Evolutionary conservation across 768 basidiomycete species (phyloP), one percentile per base, ranked within the genome.

Genomic region (Podaxis sp.): DNA sequence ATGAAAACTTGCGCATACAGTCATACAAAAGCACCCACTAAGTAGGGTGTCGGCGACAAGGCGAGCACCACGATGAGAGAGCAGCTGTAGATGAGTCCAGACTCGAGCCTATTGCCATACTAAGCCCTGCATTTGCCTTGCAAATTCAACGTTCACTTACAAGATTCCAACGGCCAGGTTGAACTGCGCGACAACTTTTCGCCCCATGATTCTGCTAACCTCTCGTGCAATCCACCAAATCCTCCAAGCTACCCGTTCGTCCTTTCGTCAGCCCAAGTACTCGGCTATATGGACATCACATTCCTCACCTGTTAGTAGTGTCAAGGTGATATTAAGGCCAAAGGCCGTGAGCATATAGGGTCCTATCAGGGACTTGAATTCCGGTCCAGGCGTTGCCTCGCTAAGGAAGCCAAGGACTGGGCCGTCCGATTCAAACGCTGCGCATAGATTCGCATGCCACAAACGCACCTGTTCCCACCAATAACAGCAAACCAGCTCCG

Each of bases 261-360:
- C 33, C 33, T 9, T 33, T 33, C 33, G 8, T 24, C n/a, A 11
- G 33, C 59, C 15, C 15, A 15, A 46, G n/a, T 19, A 33, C 3
- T 11, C 19, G 15, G 17, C 30, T 15, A 22, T 13, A 40, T 2
- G n/a, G 12, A 11, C 13, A 24, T 56, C 8, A 8, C 6, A 39
- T 12, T 7, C 60, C 9, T 44, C 40, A 77, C 77, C 77, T n/a
- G 76, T 74, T 56, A 79, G 58, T 1, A 65, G 59, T 3, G 77
- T 79, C 12, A 77, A 62, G 26, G 74, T 59, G n/a, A 76, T 61
- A 55, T 80, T 80, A 24, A 76, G 69, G 8, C 70, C 59, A 46
- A 78, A 69, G 2, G 74, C 76, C 42, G 76, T 57, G 46, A 71
- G 61, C 6, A 76, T 59, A 64, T 76, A 75, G 48, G 77, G 49